Evolutionary conservation across 345 rosid species (phyloP).

Genomic region (Raphanus sativus): DNA sequence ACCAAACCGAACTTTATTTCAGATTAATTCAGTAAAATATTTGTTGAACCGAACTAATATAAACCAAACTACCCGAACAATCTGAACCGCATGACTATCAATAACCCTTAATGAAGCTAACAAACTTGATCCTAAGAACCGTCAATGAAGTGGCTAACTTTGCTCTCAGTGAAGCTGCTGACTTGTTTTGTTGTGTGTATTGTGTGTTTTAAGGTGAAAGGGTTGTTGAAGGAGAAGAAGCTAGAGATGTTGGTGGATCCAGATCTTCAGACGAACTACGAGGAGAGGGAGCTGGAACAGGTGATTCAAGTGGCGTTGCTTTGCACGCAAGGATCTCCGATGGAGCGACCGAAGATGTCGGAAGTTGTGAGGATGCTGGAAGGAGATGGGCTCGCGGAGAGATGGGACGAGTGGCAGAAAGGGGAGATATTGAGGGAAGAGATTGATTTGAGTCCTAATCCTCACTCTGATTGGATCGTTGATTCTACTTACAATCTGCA

Average conservation of each 20-base stretch:
- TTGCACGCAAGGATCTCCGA: slow-evolving; percentile 90
- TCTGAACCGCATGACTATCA: no score
- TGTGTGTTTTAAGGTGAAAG: slow-evolving; percentile 66
- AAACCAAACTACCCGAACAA: no score
- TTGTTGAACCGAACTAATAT: background rate
- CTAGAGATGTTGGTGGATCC: slow-evolving; percentile 94
- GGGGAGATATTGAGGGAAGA: slow-evolving; percentile 90
- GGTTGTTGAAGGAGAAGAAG: slow-evolving; percentile 89
- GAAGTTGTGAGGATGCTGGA: slow-evolving; percentile 96
- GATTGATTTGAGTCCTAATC: slow-evolving; percentile 69
- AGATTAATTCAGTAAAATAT: background rate
- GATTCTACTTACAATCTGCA: slow-evolving; percentile 93
- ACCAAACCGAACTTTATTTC: no score
- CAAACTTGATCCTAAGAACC: background rate
- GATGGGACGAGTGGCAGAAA: slow-evolving; percentile 98
- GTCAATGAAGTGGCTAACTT: background rate
- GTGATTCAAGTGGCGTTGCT: slow-evolving; percentile 91
- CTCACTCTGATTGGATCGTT: slow-evolving; percentile 77
- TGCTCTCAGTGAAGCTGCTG: background rate
- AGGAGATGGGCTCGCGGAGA: slow-evolving; percentile 89
- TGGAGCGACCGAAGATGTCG: slow-evolving; percentile 95
- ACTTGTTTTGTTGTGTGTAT: background rate
- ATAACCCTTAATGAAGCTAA: no score
- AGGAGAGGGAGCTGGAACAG: slow-evolving; percentile 81
- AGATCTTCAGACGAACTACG: slow-evolving; percentile 72